Conservation (phyloP, 2,329 filamentous ascomycete species). For the Botryotinia narcissicola region DNA sequence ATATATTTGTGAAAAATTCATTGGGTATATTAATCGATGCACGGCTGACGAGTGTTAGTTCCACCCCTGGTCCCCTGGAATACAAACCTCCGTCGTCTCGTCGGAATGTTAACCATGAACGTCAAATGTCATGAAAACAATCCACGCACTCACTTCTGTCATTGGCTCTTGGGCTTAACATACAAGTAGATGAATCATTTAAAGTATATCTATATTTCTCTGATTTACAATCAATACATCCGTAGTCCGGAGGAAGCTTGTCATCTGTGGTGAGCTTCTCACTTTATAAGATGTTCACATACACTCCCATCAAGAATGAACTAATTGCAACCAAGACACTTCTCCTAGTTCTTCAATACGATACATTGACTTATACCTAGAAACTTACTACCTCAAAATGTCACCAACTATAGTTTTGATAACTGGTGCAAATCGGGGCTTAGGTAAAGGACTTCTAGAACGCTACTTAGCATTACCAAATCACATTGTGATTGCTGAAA, state of each 20-base stretch:
- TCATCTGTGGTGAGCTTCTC: too few relatives aligned
- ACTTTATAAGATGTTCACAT: neutral
- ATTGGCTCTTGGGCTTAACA: neutral
- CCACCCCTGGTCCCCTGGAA: neutral
- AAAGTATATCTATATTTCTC: neutral
- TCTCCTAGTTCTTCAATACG: neutral
- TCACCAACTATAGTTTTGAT: neutral
- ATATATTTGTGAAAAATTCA: neutral
- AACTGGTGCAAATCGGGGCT: neutral
- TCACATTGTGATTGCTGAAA: conserved; percentile 41
- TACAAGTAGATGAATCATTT: neutral
- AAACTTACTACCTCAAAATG: neutral
- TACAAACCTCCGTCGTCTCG: neutral
- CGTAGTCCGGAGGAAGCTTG: neutral
- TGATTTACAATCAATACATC: neutral
- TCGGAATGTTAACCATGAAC: neutral
- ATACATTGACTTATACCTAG: neutral
- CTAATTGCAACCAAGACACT: neutral
- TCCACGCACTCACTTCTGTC: neutral
- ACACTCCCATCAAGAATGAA: neutral
- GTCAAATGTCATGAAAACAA: neutral
- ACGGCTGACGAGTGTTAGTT: neutral
- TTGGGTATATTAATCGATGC: neutral
- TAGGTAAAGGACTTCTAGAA: neutral
- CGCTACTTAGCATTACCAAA: conserved; percentile 32